Percentiles rank a stretch among this genome's conserved stretches.
phyloP scores from a whole-genome alignment of 2,329 filamentous ascomycete genomes.

The Geosmithia putterillii region DNA sequence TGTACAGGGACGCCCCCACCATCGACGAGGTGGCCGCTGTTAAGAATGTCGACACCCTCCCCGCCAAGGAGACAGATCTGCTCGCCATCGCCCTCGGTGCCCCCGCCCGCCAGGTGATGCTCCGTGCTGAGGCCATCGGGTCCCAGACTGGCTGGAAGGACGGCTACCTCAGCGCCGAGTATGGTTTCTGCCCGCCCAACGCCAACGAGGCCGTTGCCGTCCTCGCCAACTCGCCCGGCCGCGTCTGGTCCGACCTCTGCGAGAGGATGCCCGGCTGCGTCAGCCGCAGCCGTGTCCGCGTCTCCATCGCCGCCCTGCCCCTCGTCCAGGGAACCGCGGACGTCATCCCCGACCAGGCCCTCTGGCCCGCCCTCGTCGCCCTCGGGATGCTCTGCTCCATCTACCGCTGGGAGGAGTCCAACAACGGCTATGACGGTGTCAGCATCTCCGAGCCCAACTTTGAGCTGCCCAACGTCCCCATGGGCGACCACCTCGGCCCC shows the following conservation, averaged over 20 bases:
- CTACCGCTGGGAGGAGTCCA: constrained; percentile 37
- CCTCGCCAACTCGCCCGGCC: constrained; percentile 31
- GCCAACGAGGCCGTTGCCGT: constrained; percentile 34
- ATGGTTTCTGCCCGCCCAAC: constrained; percentile 38
- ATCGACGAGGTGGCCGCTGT: constrained; percentile 23
- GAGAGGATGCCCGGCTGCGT: constrained; percentile 40
- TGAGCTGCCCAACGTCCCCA: constrained; percentile 23
- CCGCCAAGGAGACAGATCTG: constrained; percentile 32
- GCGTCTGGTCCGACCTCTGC: constrained; percentile 42
- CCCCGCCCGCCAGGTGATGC: constrained; percentile 39
- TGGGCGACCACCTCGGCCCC: constrained; percentile 37
- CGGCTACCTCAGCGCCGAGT: constrained; percentile 36
- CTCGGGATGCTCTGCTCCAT: constrained; percentile 41
- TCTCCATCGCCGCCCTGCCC: constrained; percentile 33
- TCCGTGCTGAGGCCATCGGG: constrained; percentile 39
- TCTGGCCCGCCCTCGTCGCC: constrained; percentile 40
- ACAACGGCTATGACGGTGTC: constrained; percentile 39
- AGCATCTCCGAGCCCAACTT: constrained; percentile 16
- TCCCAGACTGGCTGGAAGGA: constrained; percentile 38
- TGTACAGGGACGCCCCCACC: constrained; percentile 30
- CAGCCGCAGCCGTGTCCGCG: constrained; percentile 34
- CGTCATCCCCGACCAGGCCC: constrained; percentile 34
- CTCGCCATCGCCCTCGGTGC: constrained; percentile 39
- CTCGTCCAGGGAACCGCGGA: constrained; percentile 35
- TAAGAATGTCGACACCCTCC: constrained; percentile 34